Conservation (phyloP, 192 early-diverging fungal genomes). For the Coemansia sp. region DNA sequence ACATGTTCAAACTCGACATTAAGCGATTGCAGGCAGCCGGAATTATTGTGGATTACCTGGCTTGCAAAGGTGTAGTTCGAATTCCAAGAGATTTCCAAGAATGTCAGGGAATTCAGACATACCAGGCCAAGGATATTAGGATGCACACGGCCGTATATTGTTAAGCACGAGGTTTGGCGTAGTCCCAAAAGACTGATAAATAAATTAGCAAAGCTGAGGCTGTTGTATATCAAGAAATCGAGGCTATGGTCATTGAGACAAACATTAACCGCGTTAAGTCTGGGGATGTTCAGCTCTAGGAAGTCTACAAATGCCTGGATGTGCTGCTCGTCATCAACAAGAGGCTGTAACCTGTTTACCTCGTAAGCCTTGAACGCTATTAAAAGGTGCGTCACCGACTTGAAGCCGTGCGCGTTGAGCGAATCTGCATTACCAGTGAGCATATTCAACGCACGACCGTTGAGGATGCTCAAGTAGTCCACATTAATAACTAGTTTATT, state of each 20-base stretch:
- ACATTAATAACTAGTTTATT: background rate
- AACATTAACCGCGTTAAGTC: background rate
- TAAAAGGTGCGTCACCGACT: background rate
- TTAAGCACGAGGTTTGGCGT: background rate
- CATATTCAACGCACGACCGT: background rate
- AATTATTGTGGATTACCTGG: background rate
- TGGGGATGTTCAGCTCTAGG: background rate
- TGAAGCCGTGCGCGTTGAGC: background rate
- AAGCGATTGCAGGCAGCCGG: background rate
- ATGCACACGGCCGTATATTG: background rate
- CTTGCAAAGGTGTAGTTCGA: background rate
- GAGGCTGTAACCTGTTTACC: background rate
- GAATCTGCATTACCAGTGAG: background rate
- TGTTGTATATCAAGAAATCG: background rate
- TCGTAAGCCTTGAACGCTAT: background rate
- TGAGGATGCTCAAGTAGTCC: constrained; percentile 18
- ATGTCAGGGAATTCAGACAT: background rate
- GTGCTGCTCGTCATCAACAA: background rate
- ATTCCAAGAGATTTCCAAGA: background rate
- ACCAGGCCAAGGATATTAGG: background rate
- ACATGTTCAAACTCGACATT: background rate
- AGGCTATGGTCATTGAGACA: background rate
- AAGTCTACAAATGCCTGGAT: background rate
- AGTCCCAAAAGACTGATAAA: background rate
- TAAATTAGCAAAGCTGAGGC: background rate